Base-by-base conservation (phyloP, 1,139 yeast species). In the Taphrina communis region DNA sequence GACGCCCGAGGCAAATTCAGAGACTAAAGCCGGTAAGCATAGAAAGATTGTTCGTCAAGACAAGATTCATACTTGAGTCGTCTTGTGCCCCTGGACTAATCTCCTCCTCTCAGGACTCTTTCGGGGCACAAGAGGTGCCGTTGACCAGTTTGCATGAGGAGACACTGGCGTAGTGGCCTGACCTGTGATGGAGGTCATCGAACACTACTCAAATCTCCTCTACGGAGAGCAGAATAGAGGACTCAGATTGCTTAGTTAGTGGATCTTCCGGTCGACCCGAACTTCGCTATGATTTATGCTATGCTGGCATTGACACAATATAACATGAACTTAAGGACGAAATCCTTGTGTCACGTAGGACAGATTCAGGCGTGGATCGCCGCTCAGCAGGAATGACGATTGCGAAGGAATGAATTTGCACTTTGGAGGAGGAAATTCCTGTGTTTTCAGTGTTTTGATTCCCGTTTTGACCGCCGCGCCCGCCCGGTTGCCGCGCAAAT, bases 101-200 rank as follows among this genome's bases (percentile, higher is more conserved):
- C 67, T 36, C 21, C 42, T 31, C 35, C 67, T 19, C 21, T 63
- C 67, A 6, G 67, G 67, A 14, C 61, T 53, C 61, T 63, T 63
- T 39, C 67, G 53, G 1, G 67, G 67, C 8, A 63, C 19, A 5
- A 63, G 48, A 38, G 67, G 67, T 19, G 67, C 50, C 14, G 67
- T 63, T 36, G 61, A 46, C 67, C 67, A 63, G 39, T 63, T 63
- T 7, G 67, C 67, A 36, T 63, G 62, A 7, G 53, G 25, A 11
- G 62, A 44, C 9, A 25, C 42, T 19, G 60, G 50, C 5, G 60
- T 14, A 31, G 48, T n/a, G 9, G 19, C n/a, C 48, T 44, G 48
- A 44, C 48, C 48, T 44, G 48, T 44, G 19, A 44, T n/a, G 8
- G 48, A 44, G 48, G 48, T 6, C 48, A 44, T 25, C 31, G 4